A percentile compares a stretch with the other conserved stretches of the same genome.
Conservation (phyloP, 1,284 basidiomycete species). For the Tilletiopsis washingtonensis region DNA sequence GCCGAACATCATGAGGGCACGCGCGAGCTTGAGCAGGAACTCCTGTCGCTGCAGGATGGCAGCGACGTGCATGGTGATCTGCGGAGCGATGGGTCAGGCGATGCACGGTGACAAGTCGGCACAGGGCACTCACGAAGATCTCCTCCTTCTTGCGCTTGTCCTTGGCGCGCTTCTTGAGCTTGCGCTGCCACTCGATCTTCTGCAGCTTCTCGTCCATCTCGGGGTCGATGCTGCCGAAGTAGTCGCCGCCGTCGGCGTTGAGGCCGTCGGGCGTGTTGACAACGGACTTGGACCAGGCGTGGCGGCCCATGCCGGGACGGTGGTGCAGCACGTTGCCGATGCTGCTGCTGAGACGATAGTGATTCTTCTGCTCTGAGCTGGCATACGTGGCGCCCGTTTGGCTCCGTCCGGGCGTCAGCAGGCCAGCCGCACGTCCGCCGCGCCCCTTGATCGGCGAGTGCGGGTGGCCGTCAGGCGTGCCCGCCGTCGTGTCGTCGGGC, state of each 20-base stretch:
- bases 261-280: slow-evolving; percentile 30
- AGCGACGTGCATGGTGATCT: slow-evolving; percentile 78
- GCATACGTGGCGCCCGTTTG: not conserved
- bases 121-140: slow-evolving; percentile 20
- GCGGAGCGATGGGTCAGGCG: not conserved
- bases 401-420: not conserved
- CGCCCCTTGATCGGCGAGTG: not conserved
- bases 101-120: too few species aligned
- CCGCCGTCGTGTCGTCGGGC: slow-evolving; percentile 8
- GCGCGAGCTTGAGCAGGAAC: slow-evolving; percentile 77
- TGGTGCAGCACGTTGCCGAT: not conserved
- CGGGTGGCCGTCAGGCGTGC: not conserved
- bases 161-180: slow-evolving; percentile 37
- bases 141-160: slow-evolving; percentile 42
- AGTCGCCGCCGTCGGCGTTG: slow-evolving; percentile 20
- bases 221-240: slow-evolving; percentile 25
- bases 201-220: slow-evolving; percentile 19
- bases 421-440: slow-evolving; percentile 1
- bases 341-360: not conserved
- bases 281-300: slow-evolving; percentile 17
- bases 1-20: slow-evolving; percentile 92
- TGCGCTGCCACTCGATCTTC: slow-evolving; percentile 40
- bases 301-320: not conserved
- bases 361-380: slow-evolving; percentile 3
- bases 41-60: slow-evolving; percentile 78